phyloP scores from a whole-genome alignment of 768 basidiomycete genomes.

The Kwoniella europaea region DNA sequence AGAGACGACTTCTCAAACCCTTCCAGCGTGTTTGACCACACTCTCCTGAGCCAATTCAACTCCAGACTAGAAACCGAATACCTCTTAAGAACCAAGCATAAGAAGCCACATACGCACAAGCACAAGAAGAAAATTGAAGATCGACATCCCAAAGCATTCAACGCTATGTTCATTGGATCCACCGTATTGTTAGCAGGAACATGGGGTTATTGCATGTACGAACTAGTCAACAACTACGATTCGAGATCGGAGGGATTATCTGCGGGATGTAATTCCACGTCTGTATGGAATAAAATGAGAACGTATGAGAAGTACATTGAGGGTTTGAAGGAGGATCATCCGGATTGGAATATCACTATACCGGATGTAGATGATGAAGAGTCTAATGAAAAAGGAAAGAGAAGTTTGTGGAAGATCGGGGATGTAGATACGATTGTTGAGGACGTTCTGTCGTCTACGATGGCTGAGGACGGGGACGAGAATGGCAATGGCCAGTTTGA shows the following conservation, averaged over 20 bases:
- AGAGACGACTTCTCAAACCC: too few relatives aligned
- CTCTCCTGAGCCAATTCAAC: background rate
- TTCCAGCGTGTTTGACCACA: background rate
- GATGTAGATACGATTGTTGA: background rate
- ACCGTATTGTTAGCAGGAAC: background rate
- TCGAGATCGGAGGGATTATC: background rate
- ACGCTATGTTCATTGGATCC: background rate
- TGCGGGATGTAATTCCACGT: background rate
- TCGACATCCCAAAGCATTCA: background rate
- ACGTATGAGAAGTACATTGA: background rate
- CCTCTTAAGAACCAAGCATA: background rate
- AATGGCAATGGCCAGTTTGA: too few relatives aligned
- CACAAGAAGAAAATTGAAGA: background rate
- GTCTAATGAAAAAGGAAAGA: background rate
- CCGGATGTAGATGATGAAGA: background rate
- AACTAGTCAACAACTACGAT: background rate
- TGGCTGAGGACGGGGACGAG: too few relatives aligned
- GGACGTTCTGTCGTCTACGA: too few relatives aligned
- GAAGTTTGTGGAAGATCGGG: background rate
- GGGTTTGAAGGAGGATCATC: background rate
- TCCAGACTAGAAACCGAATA: too few relatives aligned
- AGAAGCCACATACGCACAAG: background rate
- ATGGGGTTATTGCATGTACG: conserved; percentile 3
- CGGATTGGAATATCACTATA: background rate
- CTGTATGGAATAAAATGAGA: background rate